Evolutionary conservation across 371 early-diverging fungal genomes (phyloP), one percentile per base, ranked within the genome.

Genomic region (Mucor circinelloides): DNA sequence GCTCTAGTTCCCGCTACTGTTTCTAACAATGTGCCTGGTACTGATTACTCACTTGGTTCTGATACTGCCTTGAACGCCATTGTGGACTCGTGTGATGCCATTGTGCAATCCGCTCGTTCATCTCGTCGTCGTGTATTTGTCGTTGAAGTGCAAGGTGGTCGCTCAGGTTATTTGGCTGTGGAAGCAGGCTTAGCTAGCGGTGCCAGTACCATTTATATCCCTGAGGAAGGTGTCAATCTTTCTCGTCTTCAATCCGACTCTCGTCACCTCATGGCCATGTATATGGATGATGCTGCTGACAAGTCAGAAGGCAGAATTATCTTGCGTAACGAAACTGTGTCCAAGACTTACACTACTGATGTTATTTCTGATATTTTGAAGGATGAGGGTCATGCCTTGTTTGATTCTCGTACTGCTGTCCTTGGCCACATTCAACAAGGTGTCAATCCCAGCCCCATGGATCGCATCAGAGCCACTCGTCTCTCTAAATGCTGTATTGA

Each of bases 381-480:
- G 59, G 93, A 94, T 31, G 99, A 99, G 76, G 94, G 97, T 2
- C 85, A 87, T 40, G 93, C 91, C 12, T 80, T 94, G 65, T 99
- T 95, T 78, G 95, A 96, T 72, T 93, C 97, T 0, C 89, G 95
- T 42, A 95, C 96, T 6, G 91, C 97, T 21, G 91, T 97, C 3
- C 85, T 99, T 17, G 99, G 99, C 12, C 97, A 99, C 71, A 85
- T 98, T 66, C 99, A 99, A 78, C 98, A 98, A 81, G 99, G 99
- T 62, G 94, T 94, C 59, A 91, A 93, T 10, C 98, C 99, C 6
- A 91, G 93, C 7, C 99, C 99, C 2, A 75, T 98, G 56, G 99
- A 99, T 81, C 93, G 99, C 42, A 90, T 97, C 69, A 91, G 96
- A 48, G 97, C 97, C 6, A 93, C 92, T 28, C 86, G 93, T 12